A percentile compares a stretch with the other conserved stretches of the same genome.
Conservation (phyloP, 352 stramenopile genomes). For the Pythium coloratum region DNA sequence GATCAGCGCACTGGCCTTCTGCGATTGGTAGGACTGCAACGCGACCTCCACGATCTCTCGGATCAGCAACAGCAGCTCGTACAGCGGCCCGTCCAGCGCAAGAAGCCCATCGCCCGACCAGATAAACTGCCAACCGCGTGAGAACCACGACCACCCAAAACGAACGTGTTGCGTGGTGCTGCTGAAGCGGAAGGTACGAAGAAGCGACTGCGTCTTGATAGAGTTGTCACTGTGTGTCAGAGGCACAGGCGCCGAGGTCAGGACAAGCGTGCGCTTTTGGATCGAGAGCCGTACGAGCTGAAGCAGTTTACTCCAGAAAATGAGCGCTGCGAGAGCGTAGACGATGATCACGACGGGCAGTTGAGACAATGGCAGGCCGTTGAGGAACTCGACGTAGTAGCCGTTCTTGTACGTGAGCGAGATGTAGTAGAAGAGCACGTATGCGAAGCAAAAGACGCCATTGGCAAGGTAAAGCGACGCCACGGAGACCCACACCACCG, state of each 20-base stretch:
- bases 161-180: not conserved
- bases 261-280: not conserved
- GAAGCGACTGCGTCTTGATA: not conserved
- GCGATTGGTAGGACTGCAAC: slow-evolving; percentile 20
- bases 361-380: not conserved
- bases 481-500: not conserved
- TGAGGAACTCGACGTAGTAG: slow-evolving; percentile 11
- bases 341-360: slow-evolving; percentile 2
- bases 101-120: slow-evolving; percentile 7
- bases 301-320: not conserved
- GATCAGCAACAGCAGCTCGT: slow-evolving; percentile 9
- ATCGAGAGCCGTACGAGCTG: not conserved
- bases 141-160: not conserved
- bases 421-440: slow-evolving; percentile 3
- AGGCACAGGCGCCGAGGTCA: not conserved
- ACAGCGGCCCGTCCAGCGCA: not conserved
- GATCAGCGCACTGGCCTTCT: slow-evolving; percentile 18
- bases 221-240: no score
- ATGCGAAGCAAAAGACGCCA: not conserved
- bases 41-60: slow-evolving; percentile 15
- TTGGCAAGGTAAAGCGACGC: slow-evolving; percentile 11
- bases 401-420: slow-evolving; percentile 1
- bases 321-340: slow-evolving; percentile 6
- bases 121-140: not conserved
- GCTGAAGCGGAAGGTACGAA: not conserved